A percentile compares a stretch with the other conserved stretches of the same genome.
phyloP scores from a whole-genome alignment of 2,329 filamentous ascomycete genomes.

The Ceratocystis harringtonii region DNA sequence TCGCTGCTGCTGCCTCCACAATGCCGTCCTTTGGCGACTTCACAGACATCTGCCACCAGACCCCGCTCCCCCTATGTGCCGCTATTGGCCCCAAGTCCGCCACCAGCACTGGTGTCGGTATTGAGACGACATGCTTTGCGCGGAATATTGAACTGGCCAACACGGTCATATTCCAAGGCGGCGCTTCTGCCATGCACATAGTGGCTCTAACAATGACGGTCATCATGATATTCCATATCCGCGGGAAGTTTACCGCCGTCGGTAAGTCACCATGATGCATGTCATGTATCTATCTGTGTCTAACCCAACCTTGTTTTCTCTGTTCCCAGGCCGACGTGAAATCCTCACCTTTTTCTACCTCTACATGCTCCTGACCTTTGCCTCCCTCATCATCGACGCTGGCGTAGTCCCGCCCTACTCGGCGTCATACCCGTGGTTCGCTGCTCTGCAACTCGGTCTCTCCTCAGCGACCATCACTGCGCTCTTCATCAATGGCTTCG shows the following conservation, averaged over 20 bases:
- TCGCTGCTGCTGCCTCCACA: constrained; percentile 13
- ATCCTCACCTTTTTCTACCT: constrained; percentile 91
- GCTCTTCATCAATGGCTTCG: constrained; percentile 90
- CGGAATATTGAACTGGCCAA: constrained; percentile 93
- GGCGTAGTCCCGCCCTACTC: constrained; percentile 80
- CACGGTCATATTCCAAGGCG: constrained; percentile 94
- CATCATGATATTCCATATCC: constrained; percentile 92
- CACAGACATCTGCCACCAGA: constrained; percentile 67
- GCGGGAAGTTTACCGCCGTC: constrained; percentile 95
- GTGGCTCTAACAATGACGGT: constrained; percentile 80
- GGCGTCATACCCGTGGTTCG: constrained; percentile 75
- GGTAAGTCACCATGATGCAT: constrained; percentile 39
- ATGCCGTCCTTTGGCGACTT: constrained; percentile 89
- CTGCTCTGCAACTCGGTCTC: constrained; percentile 71
- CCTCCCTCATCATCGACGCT: constrained; percentile 80
- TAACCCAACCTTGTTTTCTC: background rate
- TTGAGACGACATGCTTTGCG: constrained; percentile 82
- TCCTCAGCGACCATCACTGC: constrained; percentile 75
- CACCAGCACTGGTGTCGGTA: constrained; percentile 55
- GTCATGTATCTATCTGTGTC: background rate
- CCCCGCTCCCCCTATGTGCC: constrained; percentile 74
- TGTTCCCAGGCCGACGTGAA: constrained; percentile 41
- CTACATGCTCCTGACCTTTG: constrained; percentile 78
- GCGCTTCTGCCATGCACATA: constrained; percentile 84
- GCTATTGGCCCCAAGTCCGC: constrained; percentile 61